phyloP scores from a whole-genome alignment of 352 stramenopile species.

The Phytophthora hibernalis region DNA sequence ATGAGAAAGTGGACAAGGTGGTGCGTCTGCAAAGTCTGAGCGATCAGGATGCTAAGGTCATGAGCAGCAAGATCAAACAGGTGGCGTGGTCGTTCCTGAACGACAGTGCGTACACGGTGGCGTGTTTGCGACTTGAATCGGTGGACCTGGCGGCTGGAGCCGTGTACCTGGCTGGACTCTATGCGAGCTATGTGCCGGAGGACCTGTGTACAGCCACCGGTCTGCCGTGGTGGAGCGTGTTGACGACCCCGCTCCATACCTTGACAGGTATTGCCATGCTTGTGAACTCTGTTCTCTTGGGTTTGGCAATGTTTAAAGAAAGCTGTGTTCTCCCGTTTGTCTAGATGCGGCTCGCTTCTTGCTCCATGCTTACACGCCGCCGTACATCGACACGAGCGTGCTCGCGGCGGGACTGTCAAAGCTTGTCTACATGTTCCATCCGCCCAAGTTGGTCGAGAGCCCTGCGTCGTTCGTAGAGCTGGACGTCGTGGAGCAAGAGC shows the following conservation, averaged over 20 bases:
- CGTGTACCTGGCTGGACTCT: constrained; percentile 85
- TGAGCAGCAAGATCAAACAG: constrained; percentile 86
- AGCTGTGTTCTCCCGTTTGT: constrained; percentile 63
- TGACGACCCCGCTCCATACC: constrained; percentile 72
- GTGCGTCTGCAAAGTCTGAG: constrained; percentile 68
- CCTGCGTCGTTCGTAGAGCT: constrained; percentile 50
- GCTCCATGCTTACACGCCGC: constrained; percentile 78
- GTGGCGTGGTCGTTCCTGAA: constrained; percentile 91
- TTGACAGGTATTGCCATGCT: constrained; percentile 80
- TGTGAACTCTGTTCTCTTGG: constrained; percentile 48
- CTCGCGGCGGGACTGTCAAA: constrained; percentile 74
- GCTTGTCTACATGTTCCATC: constrained; percentile 79
- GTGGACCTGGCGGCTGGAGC: constrained; percentile 76
- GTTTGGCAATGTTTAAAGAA: constrained; percentile 72
- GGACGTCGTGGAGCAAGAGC: constrained; percentile 56
- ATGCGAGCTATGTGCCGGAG: constrained; percentile 82
- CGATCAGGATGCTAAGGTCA: constrained; percentile 56
- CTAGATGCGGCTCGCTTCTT: constrained; percentile 83
- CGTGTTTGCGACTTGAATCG: constrained; percentile 81
- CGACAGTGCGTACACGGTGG: constrained; percentile 86
- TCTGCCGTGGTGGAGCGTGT: constrained; percentile 75
- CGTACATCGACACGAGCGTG: constrained; percentile 83
- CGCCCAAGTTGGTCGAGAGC: constrained; percentile 62
- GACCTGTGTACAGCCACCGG: constrained; percentile 60
- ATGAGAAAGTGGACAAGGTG: constrained; percentile 88